Evolutionary conservation across 139 green algal species (phyloP), one percentile per base, ranked within the genome.

Genomic region (Nannochloris sp.): DNA sequence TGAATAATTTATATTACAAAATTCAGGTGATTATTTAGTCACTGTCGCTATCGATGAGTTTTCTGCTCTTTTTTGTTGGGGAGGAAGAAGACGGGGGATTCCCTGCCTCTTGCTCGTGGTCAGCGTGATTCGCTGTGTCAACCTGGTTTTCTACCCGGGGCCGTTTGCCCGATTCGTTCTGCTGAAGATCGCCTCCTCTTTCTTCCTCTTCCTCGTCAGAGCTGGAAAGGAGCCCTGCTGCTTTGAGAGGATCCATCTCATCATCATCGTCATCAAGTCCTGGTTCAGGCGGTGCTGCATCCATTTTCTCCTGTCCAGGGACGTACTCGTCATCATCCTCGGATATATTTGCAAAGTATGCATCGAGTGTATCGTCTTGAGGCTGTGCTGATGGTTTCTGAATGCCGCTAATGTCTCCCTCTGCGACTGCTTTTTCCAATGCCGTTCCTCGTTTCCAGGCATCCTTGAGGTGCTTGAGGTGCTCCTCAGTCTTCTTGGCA

Each of bases 361-460:
- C 6, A 66, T 43, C 8, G 71, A 74, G 68, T 90, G 83, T 4
- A 90, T 18, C 16, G 8, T 19, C 9, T 63, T 63, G 15, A 60
- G 55, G 36, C 76, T 81, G 76, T 83, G 69, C 43, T 57, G 27
- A 37, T 58, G 18, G 15, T 37, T 68, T 68, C 29, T 24, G 31
- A 49, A 74, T 57, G 9, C 27, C 60, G 3, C 21, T 27, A n/a
- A 60, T 29, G 24, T 74, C 67, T 24, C 67, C 67, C 21, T 27
- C 48, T 14, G 58, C 67, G 4, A 44, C 67, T 12, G 67, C 75
- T 62, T 81, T 64, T 12, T 59, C 31, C 62, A 81, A 59, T 11
- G 46, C 36, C 6, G 68, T 56, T 34, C 40, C 48, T 23, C 66
- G 58, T 46, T 62, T 65, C 75, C 73, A 81, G 40, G 56, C 23